Conservation (phyloP, 2,329 filamentous ascomycete species). For the Scopulariopsis brevicaulis region DNA sequence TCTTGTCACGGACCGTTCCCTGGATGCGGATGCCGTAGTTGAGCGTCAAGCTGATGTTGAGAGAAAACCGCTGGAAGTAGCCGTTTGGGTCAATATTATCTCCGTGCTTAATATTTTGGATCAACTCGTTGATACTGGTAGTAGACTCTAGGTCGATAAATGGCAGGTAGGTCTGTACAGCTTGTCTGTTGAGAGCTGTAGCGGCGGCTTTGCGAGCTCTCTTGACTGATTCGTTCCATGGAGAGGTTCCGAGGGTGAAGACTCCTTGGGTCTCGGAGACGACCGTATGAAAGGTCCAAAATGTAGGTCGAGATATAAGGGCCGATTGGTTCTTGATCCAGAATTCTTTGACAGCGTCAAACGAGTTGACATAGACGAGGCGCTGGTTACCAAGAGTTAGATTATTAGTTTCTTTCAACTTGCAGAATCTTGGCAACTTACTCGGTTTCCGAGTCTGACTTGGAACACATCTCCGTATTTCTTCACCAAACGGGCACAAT, state of each 20-base stretch:
- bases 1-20: conserved; percentile 52
- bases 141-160: conserved; percentile 70
- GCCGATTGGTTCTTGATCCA: conserved; percentile 73
- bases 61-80: conserved; percentile 64
- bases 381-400: conserved; percentile 34
- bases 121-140: conserved; percentile 60
- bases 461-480: conserved; percentile 56
- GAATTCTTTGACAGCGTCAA: conserved; percentile 59
- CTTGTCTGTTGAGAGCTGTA: conserved; percentile 65
- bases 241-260: conserved; percentile 74
- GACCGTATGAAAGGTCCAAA: conserved; percentile 74
- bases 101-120: conserved; percentile 52
- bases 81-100: conserved; percentile 58
- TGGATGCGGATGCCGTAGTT: conserved; percentile 72
- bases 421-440: conserved; percentile 15
- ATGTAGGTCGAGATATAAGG: conserved; percentile 63
- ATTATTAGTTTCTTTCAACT: background rate
- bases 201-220: conserved; percentile 65
- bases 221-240: conserved; percentile 76
- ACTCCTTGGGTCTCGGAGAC: conserved; percentile 62
- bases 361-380: conserved; percentile 69
- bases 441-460: conserved; percentile 55
- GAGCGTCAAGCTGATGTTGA: conserved; percentile 66
- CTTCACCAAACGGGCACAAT: conserved; percentile 43
- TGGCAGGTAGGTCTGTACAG: conserved; percentile 69